Base-by-base conservation (phyloP, 2,329 filamentous ascomycete genomes). In the Didymella arachidicola region DNA sequence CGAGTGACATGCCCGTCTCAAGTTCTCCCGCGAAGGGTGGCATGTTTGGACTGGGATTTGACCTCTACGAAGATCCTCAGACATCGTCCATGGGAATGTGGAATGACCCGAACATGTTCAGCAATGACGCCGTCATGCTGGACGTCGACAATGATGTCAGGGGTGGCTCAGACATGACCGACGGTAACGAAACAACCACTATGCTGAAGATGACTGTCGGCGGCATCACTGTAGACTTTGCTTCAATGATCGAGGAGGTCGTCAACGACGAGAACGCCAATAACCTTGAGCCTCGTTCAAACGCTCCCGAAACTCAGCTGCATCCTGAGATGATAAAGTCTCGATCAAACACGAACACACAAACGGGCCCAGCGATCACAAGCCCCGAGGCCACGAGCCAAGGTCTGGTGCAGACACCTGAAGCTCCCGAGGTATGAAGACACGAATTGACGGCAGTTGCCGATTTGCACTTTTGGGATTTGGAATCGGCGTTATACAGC, bases 221-320 rank as follows among this genome's bases (percentile, higher is more conserved):
- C 39, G 70, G 68, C 7, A 65, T 73, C 50, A 72, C 66, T 27
- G 67, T 73, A 6, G 74, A 78, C 29, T 72, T 78, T 50, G 67
- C 71, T 14, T 71, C 69, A 14, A 75, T 78, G 67, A 77, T 78
- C 44, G 73, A 76, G 44, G 71, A 73, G 50, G 74, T 76, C 5
- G 72, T 71, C n/a, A 62, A 64, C 42, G 57, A 64, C 25, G 61
- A 48, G n/a, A 60, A 61, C 22, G 6, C 42, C 16, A 43, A 53
- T 16, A 41, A 10, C 22, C 11, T 49, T 22, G 44, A 55, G 38
- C 10, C n/a, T 7, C 27, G 12, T 43, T 14, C 44, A 36, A 36
- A 41, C 10, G 38, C n/a, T 6, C 22, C 29, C 30, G 43, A 53
- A 43, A 48, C 47, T 7, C 47, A 42, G 16, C 11, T 22, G 7